These are phyloP conservation scores for Elongisporangium senticosum DNA, from an alignment of 352 stramenopile genomes.

Conservation along the genomic window DNA sequence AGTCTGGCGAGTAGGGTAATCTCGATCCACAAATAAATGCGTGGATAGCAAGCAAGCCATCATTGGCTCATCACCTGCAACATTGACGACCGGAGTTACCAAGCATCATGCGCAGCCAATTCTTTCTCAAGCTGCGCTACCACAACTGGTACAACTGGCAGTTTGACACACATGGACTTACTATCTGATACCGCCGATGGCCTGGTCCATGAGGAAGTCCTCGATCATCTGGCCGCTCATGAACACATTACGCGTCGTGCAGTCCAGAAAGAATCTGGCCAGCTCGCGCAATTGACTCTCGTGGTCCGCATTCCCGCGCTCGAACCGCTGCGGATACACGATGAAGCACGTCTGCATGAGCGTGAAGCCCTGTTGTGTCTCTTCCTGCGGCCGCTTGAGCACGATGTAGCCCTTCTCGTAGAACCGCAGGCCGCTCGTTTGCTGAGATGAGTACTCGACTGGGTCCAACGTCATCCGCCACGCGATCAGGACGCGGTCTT, in stretches of 20 bases:
- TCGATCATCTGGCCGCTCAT: constrained; percentile 31
- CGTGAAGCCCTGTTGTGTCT: constrained; percentile 11
- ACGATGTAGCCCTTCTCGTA: constrained; percentile 38
- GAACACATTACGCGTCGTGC: constrained; percentile 26
- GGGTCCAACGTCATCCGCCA: constrained; percentile 30
- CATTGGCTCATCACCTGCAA: too few species aligned
- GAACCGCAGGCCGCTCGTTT: constrained; percentile 29
- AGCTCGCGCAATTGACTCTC: constrained; percentile 5
- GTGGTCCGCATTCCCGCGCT: constrained; percentile 17
- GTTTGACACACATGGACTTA: too few species aligned
- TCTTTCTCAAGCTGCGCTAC: too few species aligned
- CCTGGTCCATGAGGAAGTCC: constrained; percentile 31
- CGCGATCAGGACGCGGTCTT: constrained; percentile 28
- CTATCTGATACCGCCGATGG: constrained; percentile 10
- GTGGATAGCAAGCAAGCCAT: too few species aligned
- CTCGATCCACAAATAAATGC: too few species aligned
- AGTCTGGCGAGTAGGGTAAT: too few species aligned
- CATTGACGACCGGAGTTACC: too few species aligned
- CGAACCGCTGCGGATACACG: constrained; percentile 24
- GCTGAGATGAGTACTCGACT: constrained; percentile 29
- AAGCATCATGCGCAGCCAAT: too few species aligned
- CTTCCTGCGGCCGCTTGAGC: constrained; percentile 14
- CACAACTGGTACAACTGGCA: too few species aligned
- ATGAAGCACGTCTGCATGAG: constrained; percentile 33
- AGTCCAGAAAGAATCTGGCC: constrained; percentile 19